phyloP scores from a whole-genome alignment of 768 basidiomycete genomes.

The Crucibulum laeve region DNA sequence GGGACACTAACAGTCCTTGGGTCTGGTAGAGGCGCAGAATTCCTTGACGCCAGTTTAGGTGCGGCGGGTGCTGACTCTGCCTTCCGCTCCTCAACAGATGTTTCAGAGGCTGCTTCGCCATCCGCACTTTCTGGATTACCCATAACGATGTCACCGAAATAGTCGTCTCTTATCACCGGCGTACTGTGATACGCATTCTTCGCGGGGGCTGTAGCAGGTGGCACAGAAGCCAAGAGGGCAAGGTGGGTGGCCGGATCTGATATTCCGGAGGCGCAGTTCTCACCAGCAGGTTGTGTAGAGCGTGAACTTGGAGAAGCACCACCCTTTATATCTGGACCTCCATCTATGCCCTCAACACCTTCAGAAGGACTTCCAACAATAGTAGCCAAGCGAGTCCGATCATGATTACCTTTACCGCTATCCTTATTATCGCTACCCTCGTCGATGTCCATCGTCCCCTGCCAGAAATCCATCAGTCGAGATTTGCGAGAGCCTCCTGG shows the following conservation, averaged over 20 bases:
- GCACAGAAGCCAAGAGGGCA: conserved; percentile 6
- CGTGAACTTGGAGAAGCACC: no score
- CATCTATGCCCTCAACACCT: no score
- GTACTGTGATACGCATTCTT: conserved; percentile 2
- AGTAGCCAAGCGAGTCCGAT: conserved; percentile 9
- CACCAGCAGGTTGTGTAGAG: no score
- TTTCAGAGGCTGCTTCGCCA: no score
- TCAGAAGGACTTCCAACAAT: conserved; percentile 18
- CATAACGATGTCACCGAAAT: conserved; percentile 10
- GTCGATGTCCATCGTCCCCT: conserved; percentile 69
- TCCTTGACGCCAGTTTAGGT: not conserved
- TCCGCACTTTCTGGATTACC: not conserved
- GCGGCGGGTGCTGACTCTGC: not conserved
- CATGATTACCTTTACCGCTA: conserved; percentile 9
- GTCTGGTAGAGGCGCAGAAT: conserved; percentile 7
- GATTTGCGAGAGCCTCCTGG: conserved; percentile 50
- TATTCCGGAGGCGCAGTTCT: not conserved
- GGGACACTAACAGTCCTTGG: conserved; percentile 32
- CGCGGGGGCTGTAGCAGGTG: conserved; percentile 18
- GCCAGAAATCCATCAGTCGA: conserved; percentile 70
- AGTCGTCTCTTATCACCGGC: conserved; percentile 7
- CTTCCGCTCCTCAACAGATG: no score
- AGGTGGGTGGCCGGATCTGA: conserved; percentile 1
- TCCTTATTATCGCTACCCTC: conserved; percentile 12
- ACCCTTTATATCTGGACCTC: no score